A percentile compares a stretch with the other conserved stretches of the same genome.
These are phyloP conservation scores for Melampsora medusae DNA, from an alignment of 1,284 basidiomycete genomes.

Conservation along the genomic window DNA sequence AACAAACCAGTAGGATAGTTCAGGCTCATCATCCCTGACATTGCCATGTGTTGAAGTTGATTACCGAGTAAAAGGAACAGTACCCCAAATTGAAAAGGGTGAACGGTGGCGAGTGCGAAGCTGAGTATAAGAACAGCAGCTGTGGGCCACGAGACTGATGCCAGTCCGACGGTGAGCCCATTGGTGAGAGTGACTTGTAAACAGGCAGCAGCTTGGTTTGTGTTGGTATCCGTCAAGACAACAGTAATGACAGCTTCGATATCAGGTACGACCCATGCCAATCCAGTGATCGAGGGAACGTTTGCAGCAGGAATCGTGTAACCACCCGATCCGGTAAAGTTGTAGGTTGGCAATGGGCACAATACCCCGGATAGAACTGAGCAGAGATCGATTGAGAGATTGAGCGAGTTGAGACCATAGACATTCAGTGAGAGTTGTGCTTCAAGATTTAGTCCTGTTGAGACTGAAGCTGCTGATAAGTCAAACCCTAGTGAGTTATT, in stretches of 20 bases:
- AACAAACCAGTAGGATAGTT: slow-evolving; percentile 51
- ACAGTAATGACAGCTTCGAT: slow-evolving; percentile 53
- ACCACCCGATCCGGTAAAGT: slow-evolving; percentile 51
- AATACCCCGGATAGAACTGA: slow-evolving; percentile 49
- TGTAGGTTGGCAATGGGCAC: slow-evolving; percentile 53
- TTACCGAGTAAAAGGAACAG: slow-evolving; percentile 19
- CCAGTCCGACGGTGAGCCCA: slow-evolving; percentile 52
- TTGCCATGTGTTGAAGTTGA: slow-evolving; percentile 51
- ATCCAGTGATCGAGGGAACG: slow-evolving; percentile 48
- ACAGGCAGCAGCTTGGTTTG: slow-evolving; percentile 50
- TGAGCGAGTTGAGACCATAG: slow-evolving; percentile 52
- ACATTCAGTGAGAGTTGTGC: slow-evolving; percentile 47
- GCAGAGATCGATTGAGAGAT: slow-evolving; percentile 52
- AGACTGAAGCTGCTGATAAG: slow-evolving; percentile 50
- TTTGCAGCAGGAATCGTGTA: slow-evolving; percentile 49
- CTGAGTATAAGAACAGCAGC: slow-evolving; percentile 47
- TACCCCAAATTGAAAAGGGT: slow-evolving; percentile 45
- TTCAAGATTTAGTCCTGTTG: slow-evolving; percentile 47
- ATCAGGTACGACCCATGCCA: slow-evolving; percentile 53
- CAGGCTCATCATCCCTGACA: slow-evolving; percentile 51
- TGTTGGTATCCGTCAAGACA: slow-evolving; percentile 48
- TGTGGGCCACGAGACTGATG: slow-evolving; percentile 50
- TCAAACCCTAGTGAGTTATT: slow-evolving; percentile 53
- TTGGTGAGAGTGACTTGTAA: slow-evolving; percentile 53
- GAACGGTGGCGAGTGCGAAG: slow-evolving; percentile 50